Conservation (phyloP, 1,284 basidiomycete genomes). For the Apiotrichum gracile region DNA sequence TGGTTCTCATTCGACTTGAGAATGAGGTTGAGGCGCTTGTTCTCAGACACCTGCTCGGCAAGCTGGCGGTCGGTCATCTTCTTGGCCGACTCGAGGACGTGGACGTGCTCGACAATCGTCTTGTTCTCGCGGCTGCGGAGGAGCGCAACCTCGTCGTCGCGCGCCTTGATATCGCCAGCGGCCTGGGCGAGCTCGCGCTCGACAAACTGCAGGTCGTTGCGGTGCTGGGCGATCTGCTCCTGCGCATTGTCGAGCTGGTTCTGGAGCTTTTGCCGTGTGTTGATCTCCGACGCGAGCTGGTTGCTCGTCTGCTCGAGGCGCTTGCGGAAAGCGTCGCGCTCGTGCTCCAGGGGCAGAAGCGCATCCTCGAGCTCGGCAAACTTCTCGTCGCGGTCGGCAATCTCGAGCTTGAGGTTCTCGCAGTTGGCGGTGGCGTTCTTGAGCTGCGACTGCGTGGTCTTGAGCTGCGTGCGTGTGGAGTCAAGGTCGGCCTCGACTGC, state of each 20-base stretch:
- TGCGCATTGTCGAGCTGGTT: conserved; percentile 61
- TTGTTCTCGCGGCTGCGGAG: conserved; percentile 86
- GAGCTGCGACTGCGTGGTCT: conserved; percentile 63
- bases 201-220: conserved; percentile 64
- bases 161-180: conserved; percentile 68
- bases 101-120: conserved; percentile 97
- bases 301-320: conserved; percentile 62
- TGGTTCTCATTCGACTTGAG: conserved; percentile 40
- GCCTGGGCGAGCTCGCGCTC: conserved; percentile 76
- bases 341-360: conserved; percentile 73
- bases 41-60: conserved; percentile 53
- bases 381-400: conserved; percentile 59
- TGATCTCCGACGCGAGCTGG: conserved; percentile 43
- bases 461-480: conserved; percentile 62
- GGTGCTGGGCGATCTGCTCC: conserved; percentile 61
- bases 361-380: conserved; percentile 83
- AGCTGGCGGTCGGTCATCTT: conserved; percentile 91
- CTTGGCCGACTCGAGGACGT: conserved; percentile 95
- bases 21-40: conserved; percentile 36
- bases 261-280: conserved; percentile 67
- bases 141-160: conserved; percentile 80
- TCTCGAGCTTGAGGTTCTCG: conserved; percentile 54
- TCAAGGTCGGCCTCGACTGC: conserved; percentile 59
- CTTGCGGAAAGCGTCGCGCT: conserved; percentile 65
- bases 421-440: conserved; percentile 49